Evolutionary conservation across 1,284 basidiomycete species (phyloP).

Genomic region (Cryptococcus floricola): DNA sequence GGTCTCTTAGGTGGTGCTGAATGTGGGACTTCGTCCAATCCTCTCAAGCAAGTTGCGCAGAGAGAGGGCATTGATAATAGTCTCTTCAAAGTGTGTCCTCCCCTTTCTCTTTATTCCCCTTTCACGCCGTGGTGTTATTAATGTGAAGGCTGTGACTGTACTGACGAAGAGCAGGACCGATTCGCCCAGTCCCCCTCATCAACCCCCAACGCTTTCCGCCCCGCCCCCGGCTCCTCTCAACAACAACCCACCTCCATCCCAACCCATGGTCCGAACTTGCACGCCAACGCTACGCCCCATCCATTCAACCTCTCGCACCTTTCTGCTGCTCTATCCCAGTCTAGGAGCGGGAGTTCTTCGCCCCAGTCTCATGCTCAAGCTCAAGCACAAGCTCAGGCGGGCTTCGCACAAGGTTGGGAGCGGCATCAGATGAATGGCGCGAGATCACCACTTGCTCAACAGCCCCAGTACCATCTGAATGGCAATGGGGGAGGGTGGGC

Average conservation of each 20-base stretch:
- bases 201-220: constrained; percentile 17
- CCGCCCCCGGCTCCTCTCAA: background rate
- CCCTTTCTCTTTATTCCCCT: background rate
- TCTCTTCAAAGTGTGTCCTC: constrained; percentile 49
- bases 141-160: no score
- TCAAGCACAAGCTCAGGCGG: background rate
- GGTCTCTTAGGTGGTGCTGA: constrained; percentile 82
- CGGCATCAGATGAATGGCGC: background rate
- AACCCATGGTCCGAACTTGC: constrained; percentile 4
- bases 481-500: constrained; percentile 17
- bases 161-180: background rate
- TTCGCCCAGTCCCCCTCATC: background rate
- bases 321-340: constrained; percentile 31
- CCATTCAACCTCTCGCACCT: constrained; percentile 47
- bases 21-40: constrained; percentile 80
- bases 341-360: background rate
- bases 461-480: constrained; percentile 2
- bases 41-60: constrained; percentile 84
- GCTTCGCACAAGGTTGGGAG: constrained; percentile 16
- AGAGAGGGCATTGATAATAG: constrained; percentile 86
- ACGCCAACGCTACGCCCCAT: constrained; percentile 24
- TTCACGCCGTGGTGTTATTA: no score
- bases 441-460: constrained; percentile 6
- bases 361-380: background rate
- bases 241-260: background rate